Evolutionary conservation across 805 yeast genomes (phyloP).

Genomic region (Priceomyces castillae): DNA sequence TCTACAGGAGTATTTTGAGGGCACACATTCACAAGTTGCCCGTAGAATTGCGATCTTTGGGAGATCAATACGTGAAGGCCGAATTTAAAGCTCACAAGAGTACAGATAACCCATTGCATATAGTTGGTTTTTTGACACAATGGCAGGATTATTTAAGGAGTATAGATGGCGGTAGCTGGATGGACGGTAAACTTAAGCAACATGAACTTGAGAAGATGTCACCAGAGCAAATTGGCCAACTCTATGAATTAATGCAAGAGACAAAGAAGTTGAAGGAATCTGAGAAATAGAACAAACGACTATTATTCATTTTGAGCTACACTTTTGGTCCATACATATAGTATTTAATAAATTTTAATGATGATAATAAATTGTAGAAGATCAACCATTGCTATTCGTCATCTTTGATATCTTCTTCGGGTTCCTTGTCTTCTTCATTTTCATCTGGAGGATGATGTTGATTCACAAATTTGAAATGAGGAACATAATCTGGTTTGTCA

Average conservation of each 20-base stretch:
- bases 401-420: conserved; percentile 5
- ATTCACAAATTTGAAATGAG: conserved; percentile 10
- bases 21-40: conserved; percentile 72
- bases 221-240: conserved; percentile 85
- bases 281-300: not conserved
- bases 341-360: too few species aligned
- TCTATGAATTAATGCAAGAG: conserved; percentile 75
- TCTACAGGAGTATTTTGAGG: conserved; percentile 77
- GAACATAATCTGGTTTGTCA: conserved; percentile 11
- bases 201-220: conserved; percentile 76
- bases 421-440: conserved; percentile 8
- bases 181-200: conserved; percentile 50
- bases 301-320: not conserved
- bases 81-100: conserved; percentile 84
- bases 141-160: conserved; percentile 85
- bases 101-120: conserved; percentile 86
- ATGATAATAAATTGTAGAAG: too few species aligned
- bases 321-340: too few species aligned
- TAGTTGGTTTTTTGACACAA: conserved; percentile 86
- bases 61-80: conserved; percentile 84
- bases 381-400: too few species aligned
- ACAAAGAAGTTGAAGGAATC: conserved; percentile 39
- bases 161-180: conserved; percentile 49
- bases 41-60: conserved; percentile 66
- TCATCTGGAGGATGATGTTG: conserved; percentile 10